Percentiles rank a stretch among this genome's conserved stretches.
These are phyloP conservation scores for Neospermospora avenae DNA, from an alignment of 2,329 filamentous ascomycete species.

Conservation along the genomic window DNA sequence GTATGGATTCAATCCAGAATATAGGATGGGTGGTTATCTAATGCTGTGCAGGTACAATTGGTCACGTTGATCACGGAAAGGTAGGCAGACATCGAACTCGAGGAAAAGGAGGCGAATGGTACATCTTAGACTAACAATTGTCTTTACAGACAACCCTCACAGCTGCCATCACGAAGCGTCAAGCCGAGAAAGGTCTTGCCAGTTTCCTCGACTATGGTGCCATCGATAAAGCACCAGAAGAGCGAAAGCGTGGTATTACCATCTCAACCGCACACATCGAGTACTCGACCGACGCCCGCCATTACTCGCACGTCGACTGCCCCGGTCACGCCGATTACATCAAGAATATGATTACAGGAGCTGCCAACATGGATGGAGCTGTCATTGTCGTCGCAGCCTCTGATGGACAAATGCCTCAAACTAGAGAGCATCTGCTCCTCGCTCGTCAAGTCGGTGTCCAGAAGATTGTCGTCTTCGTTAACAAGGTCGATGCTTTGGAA, in stretches of 20 bases:
- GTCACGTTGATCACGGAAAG: constrained; percentile 99
- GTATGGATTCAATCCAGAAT: constrained; percentile 45
- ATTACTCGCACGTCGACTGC: constrained; percentile 99
- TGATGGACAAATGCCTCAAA: constrained; percentile 99
- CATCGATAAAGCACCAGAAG: constrained; percentile 98
- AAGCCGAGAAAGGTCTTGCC: constrained; percentile 90
- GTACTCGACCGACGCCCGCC: constrained; percentile 88
- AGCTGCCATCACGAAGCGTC: constrained; percentile 97
- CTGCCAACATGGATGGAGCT: constrained; percentile 98
- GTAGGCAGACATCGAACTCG: constrained; percentile 45
- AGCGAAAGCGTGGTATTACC: constrained; percentile 99
- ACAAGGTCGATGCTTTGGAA: constrained; percentile 97
- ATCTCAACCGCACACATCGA: constrained; percentile 98
- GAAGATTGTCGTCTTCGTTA: constrained; percentile 98
- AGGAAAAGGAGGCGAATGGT: constrained; percentile 8
- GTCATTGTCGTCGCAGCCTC: constrained; percentile 98
- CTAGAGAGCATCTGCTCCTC: constrained; percentile 94
- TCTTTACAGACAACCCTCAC: constrained; percentile 82
- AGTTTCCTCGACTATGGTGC: constrained; percentile 95
- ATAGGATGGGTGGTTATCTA: constrained; percentile 8
- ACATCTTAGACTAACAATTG: constrained; percentile 22
- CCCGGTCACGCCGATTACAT: constrained; percentile 99
- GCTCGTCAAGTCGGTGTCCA: constrained; percentile 98
- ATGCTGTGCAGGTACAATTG: constrained; percentile 72
- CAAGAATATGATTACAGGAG: constrained; percentile 99